Conservation (phyloP, 2,329 filamentous ascomycete genomes). For the Sporothrix luriei region DNA sequence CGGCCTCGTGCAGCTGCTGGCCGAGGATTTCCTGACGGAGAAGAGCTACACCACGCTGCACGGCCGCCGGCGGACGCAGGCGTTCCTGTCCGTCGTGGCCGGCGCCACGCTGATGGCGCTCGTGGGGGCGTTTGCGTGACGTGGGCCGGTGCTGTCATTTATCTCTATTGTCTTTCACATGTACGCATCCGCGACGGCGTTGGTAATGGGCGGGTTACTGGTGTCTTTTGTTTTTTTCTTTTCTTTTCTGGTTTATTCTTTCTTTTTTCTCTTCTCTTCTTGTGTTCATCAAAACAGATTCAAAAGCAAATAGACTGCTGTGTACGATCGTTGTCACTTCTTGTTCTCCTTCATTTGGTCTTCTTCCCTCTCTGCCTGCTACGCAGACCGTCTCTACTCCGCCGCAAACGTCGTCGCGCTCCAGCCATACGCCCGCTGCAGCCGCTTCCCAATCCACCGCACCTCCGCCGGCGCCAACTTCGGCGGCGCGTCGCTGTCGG, state of each 20-base stretch:
- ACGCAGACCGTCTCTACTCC: neutral
- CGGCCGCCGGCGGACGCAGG: constrained; percentile 62
- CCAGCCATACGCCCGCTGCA: constrained; percentile 29
- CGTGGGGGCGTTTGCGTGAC: constrained; percentile 71
- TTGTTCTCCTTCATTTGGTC: neutral
- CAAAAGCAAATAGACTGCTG: constrained; percentile 11
- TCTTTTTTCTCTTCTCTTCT: neutral
- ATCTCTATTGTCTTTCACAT: neutral
- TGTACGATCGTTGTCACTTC: too few relatives aligned
- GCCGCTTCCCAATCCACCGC: constrained; percentile 23
- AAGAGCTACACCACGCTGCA: constrained; percentile 70
- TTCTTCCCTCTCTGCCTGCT: neutral
- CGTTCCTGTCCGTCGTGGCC: constrained; percentile 64
- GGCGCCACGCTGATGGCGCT: constrained; percentile 71
- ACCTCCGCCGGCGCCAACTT: constrained; percentile 3
- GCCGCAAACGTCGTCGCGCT: constrained; percentile 23
- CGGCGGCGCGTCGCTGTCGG: neutral
- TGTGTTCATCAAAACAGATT: neutral
- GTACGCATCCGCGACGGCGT: too few relatives aligned
- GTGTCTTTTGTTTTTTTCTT: neutral
- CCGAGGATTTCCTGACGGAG: constrained; percentile 79
- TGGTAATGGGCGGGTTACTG: neutral
- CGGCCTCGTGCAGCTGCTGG: constrained; percentile 78
- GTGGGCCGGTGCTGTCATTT: neutral
- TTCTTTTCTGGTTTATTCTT: neutral